Percentiles rank a stretch among this genome's conserved stretches.
phyloP scores from a whole-genome alignment of 1,284 basidiomycete species.

The Wolfiporia cocos region DNA sequence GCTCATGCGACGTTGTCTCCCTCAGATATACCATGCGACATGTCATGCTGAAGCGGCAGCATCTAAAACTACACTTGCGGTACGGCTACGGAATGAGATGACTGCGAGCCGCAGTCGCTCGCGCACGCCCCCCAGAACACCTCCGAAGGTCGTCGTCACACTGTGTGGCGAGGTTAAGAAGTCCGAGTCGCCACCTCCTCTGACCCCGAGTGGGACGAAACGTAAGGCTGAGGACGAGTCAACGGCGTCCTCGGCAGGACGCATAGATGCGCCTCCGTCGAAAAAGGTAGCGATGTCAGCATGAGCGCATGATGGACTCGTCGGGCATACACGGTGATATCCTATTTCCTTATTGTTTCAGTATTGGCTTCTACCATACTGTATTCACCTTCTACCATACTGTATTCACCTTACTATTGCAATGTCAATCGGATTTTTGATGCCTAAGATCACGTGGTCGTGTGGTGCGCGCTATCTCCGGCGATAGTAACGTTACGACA shows the following conservation, averaged over 20 bases:
- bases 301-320: not conserved
- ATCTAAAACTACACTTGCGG: conserved; percentile 56
- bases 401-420: too few species aligned
- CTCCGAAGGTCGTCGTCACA: conserved; percentile 28
- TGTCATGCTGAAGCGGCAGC: conserved; percentile 78
- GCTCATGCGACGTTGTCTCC: conserved; percentile 6
- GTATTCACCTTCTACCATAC: not conserved
- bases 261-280: conserved; percentile 18
- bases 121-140: conserved; percentile 54
- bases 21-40: conserved; percentile 84
- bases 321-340: not conserved
- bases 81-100: conserved; percentile 56
- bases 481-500: too few species aligned
- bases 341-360: conserved; percentile 7
- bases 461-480: too few species aligned
- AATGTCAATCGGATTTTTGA: too few species aligned
- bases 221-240: conserved; percentile 61
- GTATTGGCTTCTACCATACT: conserved; percentile 1
- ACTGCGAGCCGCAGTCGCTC: conserved; percentile 54
- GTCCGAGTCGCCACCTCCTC: conserved; percentile 40
- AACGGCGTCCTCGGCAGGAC: conserved; percentile 12
- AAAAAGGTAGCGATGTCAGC: conserved; percentile 21
- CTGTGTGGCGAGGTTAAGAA: conserved; percentile 15
- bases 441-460: too few species aligned
- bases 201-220: conserved; percentile 51